Conservation (phyloP, 2,329 filamentous ascomycete genomes). For the Metarhizium brunneum region DNA sequence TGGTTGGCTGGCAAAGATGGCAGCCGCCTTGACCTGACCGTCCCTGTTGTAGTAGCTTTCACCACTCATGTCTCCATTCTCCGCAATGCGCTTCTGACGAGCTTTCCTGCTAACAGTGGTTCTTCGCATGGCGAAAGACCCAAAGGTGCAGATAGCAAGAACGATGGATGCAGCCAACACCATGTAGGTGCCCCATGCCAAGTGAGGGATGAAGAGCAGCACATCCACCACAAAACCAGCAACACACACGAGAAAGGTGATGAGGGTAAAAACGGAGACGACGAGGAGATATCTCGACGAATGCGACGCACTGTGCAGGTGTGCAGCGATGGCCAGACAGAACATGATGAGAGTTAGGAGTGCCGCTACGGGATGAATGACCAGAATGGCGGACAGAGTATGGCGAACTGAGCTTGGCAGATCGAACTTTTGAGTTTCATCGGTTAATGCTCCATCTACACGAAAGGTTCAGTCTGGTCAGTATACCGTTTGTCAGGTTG, state of each 20-base stretch:
- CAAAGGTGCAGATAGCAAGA: slow-evolving; percentile 69
- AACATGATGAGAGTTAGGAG: slow-evolving; percentile 80
- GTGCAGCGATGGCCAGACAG: slow-evolving; percentile 67
- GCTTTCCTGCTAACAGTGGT: slow-evolving; percentile 87
- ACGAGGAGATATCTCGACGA: slow-evolving; percentile 80
- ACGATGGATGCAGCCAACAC: slow-evolving; percentile 83
- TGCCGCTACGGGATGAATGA: slow-evolving; percentile 87
- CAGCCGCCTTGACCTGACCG: slow-evolving; percentile 40
- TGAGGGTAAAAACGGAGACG: slow-evolving; percentile 76
- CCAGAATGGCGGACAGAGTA: slow-evolving; percentile 76
- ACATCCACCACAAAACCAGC: slow-evolving; percentile 91
- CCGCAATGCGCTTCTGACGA: slow-evolving; percentile 81
- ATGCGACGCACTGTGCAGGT: slow-evolving; percentile 81
- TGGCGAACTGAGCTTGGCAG: slow-evolving; percentile 42
- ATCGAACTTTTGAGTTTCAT: slow-evolving; percentile 40
- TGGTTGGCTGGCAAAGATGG: slow-evolving; percentile 39
- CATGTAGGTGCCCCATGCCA: slow-evolving; percentile 90
- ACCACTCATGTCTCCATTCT: slow-evolving; percentile 96
- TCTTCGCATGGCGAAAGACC: slow-evolving; percentile 90
- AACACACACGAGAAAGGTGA: slow-evolving; percentile 74
- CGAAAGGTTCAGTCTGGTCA: not conserved
- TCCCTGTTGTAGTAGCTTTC: slow-evolving; percentile 79
- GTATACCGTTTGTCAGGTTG: not conserved
- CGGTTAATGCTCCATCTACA: slow-evolving; percentile 6
- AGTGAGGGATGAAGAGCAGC: slow-evolving; percentile 84